These are phyloP conservation scores for Corylus avellana DNA, from an alignment of 306 rosid genomes.

Conservation along the genomic window DNA sequence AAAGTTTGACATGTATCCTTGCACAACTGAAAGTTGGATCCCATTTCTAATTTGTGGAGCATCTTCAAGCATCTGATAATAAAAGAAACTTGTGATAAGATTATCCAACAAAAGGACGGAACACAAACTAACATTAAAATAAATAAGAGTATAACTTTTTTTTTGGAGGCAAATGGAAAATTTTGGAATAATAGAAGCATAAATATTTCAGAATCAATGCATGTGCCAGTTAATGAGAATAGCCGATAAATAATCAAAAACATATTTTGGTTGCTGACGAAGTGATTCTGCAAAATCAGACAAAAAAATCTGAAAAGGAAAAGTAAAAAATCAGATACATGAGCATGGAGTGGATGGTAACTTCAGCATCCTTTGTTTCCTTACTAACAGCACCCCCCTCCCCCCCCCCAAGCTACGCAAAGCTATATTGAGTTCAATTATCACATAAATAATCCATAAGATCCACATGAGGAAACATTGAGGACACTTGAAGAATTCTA, in stretches of 20 bases:
- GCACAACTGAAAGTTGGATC: constrained; percentile 82
- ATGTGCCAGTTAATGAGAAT: not conserved
- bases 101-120: constrained; percentile 21
- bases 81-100: constrained; percentile 19
- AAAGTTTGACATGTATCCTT: constrained; percentile 81
- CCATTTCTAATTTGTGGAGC: constrained; percentile 49
- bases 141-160: not conserved
- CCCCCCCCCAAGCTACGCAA: no score
- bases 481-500: not conserved
- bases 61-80: constrained; percentile 70
- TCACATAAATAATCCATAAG: not conserved
- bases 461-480: not conserved
- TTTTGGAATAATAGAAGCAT: not conserved
- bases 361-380: not conserved
- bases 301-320: not conserved
- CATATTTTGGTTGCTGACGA: not conserved
- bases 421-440: not conserved
- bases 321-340: not conserved
- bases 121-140: constrained; percentile 8
- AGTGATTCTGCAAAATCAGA: not conserved
- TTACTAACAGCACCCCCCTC: no score
- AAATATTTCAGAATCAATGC: not conserved
- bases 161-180: not conserved
- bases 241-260: not conserved
- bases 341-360: not conserved